Evolutionary conservation across 1,139 yeast genomes (phyloP).

Genomic region (Entelexis sorbosivorans): DNA sequence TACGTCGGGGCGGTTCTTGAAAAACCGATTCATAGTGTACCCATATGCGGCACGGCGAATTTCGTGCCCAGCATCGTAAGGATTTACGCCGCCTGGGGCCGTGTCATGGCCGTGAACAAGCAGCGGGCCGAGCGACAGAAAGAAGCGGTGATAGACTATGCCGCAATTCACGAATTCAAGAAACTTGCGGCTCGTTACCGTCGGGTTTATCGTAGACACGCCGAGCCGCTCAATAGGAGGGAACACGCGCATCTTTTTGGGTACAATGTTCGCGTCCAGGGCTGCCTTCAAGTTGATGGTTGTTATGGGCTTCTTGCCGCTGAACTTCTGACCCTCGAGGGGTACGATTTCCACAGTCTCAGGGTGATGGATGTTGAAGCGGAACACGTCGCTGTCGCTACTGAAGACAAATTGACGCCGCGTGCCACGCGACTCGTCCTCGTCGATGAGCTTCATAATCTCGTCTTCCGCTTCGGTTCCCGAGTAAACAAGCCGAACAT

Average conservation of each 20-base stretch:
- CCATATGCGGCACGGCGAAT: slow-evolving; percentile 16
- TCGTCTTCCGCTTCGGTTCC: slow-evolving; percentile 21
- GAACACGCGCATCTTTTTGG: background rate
- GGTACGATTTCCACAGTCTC: slow-evolving; percentile 12
- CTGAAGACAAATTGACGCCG: slow-evolving; percentile 17
- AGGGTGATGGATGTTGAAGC: slow-evolving; percentile 12
- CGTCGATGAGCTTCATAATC: slow-evolving; percentile 17
- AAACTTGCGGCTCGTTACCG: background rate
- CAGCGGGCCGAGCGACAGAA: background rate
- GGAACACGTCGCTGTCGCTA: slow-evolving; percentile 17
- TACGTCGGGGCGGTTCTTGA: background rate
- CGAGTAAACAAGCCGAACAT: slow-evolving; percentile 10
- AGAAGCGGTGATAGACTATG: slow-evolving; percentile 3
- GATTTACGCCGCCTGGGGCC: background rate
- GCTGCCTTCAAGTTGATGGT: slow-evolving; percentile 8
- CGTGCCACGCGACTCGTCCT: background rate
- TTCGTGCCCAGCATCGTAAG: slow-evolving; percentile 10
- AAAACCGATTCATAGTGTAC: background rate
- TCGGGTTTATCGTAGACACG: slow-evolving; percentile 4
- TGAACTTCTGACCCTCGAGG: slow-evolving; percentile 1
- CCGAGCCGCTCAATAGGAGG: slow-evolving; percentile 11
- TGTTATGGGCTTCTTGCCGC: background rate
- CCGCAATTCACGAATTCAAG: slow-evolving; percentile 15
- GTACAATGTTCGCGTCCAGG: background rate
- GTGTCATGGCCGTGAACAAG: background rate